These are phyloP conservation scores for Penicillium mononematosum DNA, from an alignment of 495 filamentous ascomycete species.

Conservation along the genomic window DNA sequence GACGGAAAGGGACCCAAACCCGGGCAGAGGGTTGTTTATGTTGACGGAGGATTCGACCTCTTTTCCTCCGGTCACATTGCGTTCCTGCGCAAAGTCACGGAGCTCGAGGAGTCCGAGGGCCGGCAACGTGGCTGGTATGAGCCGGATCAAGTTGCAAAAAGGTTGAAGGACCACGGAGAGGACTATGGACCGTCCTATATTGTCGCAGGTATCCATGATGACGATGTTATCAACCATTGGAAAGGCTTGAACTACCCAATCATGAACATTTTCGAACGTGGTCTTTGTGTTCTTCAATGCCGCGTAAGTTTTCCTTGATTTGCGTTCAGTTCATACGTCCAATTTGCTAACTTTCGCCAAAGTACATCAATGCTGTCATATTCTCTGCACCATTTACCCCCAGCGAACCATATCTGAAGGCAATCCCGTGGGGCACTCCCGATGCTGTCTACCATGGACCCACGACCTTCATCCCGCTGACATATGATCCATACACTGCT, in stretches of 20 bases:
- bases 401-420: slow-evolving; percentile 67
- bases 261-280: slow-evolving; percentile 98
- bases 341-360: slow-evolving; percentile 22
- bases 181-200: slow-evolving; percentile 83
- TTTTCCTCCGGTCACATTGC: slow-evolving; percentile 97
- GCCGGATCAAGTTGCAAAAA: slow-evolving; percentile 56
- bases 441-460: slow-evolving; percentile 91
- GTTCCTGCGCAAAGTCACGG: slow-evolving; percentile 74
- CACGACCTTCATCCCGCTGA: slow-evolving; percentile 84
- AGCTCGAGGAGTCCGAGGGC: slow-evolving; percentile 66
- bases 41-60: slow-evolving; percentile 95
- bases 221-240: slow-evolving; percentile 89
- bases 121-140: slow-evolving; percentile 70
- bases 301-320: slow-evolving; percentile 55
- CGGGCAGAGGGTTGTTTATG: slow-evolving; percentile 86
- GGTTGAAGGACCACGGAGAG: slow-evolving; percentile 56
- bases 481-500: slow-evolving; percentile 79
- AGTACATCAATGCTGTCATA: slow-evolving; percentile 85
- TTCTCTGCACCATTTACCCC: slow-evolving; percentile 89
- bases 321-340: not conserved
- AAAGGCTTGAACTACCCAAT: slow-evolving; percentile 98
- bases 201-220: slow-evolving; percentile 89
- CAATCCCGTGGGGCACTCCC: slow-evolving; percentile 72
- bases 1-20: slow-evolving; percentile 62
- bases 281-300: slow-evolving; percentile 93